Evolutionary conservation across 2,329 filamentous ascomycete genomes (phyloP).

Genomic region (Cercospora canescens): DNA sequence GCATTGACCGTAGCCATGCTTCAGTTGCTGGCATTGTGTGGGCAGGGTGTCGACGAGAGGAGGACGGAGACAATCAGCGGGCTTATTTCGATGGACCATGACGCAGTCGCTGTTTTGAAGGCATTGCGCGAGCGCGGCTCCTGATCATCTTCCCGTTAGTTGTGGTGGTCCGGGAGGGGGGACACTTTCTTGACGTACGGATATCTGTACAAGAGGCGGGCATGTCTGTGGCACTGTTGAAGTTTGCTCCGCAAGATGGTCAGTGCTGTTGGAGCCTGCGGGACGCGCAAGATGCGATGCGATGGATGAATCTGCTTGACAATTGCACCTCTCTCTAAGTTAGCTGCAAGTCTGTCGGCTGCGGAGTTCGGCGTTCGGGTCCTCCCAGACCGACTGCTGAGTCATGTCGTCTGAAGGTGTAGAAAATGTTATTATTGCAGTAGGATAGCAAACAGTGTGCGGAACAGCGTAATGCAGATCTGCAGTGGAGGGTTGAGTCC

Average conservation of each 20-base stretch:
- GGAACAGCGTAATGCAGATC: too few species aligned
- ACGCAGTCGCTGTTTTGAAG: conserved; percentile 97
- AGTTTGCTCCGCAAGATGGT: neutral
- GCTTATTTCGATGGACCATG: conserved; percentile 83
- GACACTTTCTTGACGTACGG: conserved; percentile 58
- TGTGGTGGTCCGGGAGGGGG: neutral
- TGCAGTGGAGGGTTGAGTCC: too few species aligned
- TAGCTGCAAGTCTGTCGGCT: neutral
- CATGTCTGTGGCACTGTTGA: conserved; percentile 54
- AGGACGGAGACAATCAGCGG: conserved; percentile 82
- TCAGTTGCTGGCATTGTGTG: conserved; percentile 85
- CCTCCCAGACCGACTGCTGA: neutral
- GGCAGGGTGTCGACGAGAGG: conserved; percentile 82
- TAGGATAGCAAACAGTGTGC: too few species aligned
- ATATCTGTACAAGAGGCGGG: conserved; percentile 97
- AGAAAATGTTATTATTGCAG: too few species aligned
- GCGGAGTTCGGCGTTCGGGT: neutral
- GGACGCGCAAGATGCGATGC: too few species aligned
- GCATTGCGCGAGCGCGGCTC: conserved; percentile 88
- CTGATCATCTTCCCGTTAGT: conserved; percentile 49
- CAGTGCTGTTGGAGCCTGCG: neutral
- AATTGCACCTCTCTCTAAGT: neutral
- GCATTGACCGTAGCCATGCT: conserved; percentile 91
- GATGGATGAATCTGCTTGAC: neutral
- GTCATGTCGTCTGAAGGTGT: neutral